Evolutionary conservation across 768 basidiomycete genomes (phyloP), one percentile per base, ranked within the genome.

Genomic region (Lentinula boryana): DNA sequence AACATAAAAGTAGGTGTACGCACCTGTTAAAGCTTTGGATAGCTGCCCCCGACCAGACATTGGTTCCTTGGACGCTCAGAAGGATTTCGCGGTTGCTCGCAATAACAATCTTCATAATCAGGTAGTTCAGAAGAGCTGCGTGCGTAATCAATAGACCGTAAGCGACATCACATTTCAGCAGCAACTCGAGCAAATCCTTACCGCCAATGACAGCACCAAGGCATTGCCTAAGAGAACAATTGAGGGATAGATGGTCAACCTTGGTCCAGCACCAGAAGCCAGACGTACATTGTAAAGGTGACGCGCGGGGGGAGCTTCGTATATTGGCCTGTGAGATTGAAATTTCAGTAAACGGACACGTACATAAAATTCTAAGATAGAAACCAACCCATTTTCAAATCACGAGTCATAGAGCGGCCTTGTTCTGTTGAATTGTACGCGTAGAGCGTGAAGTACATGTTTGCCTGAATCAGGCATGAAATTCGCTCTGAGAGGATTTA

Each of bases 91-190:
- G 74, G 51, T 85, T 81, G 41, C 69, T 75, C 55, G 76, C 73
- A 66, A 87, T 76, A 61, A 87, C 82, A 1, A 77, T 76, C 63
- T 82, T 84, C 84, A 85, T 85, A 56, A 87, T 65, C 48, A 85
- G 79, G 70, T 72, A 62, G 60, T 63, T 58, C 33, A 66, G 54
- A 33, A 64, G 40, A 9, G 32, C 9, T 48, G 50, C 21, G 16
- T 43, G 13, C 5, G 21, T 18, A 12, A 12, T 60, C 12, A 64
- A 49, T 5, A 41, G 9, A 43, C 23, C 15, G 27, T 38, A 23
- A 23, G 16, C 36, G 38, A 35, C n/a, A 40, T 35, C 15, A 43
- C 23, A 23, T 27, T 38, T 10, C 21, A 54, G 41, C 3, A 10
- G 9, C 16, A 12, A 13, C 18, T 2, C 16, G 44, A 27, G 10